Conservation (phyloP, 2,329 filamentous ascomycete genomes). For the Curvularia sp. region DNA sequence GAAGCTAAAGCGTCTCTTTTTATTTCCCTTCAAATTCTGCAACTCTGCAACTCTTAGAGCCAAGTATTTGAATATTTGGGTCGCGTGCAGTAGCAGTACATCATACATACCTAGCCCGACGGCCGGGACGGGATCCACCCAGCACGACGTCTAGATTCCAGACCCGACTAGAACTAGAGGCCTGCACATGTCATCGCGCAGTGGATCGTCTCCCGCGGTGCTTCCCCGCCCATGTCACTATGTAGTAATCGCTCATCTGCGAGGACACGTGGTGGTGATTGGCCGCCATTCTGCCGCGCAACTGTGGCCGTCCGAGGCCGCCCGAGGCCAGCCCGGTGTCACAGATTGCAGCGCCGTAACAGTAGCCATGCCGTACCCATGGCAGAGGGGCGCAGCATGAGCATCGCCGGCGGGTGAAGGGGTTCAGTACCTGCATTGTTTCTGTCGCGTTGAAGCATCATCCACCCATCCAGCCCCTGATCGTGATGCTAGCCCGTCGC, state of each 20-base stretch:
- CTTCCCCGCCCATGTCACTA: constrained; percentile 14
- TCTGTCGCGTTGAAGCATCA: constrained; percentile 22
- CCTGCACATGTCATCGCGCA: constrained; percentile 5
- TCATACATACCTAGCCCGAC: too few species aligned
- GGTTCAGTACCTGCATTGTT: constrained; percentile 24
- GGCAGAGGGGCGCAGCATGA: not conserved
- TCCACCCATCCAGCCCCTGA: constrained; percentile 22
- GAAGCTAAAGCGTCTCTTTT: not conserved
- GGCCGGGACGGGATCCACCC: not conserved
- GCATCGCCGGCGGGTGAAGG: not conserved
- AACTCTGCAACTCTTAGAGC: not conserved
- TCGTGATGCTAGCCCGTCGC: constrained; percentile 29
- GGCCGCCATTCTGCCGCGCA: constrained; percentile 12
- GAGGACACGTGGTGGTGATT: constrained; percentile 24
- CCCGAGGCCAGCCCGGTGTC: constrained; percentile 12
- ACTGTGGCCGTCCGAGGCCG: not conserved
- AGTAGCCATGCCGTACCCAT: constrained; percentile 6
- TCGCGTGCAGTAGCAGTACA: constrained; percentile 20
- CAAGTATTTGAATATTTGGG: not conserved
- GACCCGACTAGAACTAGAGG: not conserved
- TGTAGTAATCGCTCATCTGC: not conserved
- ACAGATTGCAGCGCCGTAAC: constrained; percentile 21
- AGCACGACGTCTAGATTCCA: constrained; percentile 8
- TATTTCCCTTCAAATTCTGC: not conserved
- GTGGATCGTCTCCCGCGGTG: constrained; percentile 15